phyloP scores from a whole-genome alignment of 1,284 basidiomycete species.

The Mycosarcoma mackinlayi region DNA sequence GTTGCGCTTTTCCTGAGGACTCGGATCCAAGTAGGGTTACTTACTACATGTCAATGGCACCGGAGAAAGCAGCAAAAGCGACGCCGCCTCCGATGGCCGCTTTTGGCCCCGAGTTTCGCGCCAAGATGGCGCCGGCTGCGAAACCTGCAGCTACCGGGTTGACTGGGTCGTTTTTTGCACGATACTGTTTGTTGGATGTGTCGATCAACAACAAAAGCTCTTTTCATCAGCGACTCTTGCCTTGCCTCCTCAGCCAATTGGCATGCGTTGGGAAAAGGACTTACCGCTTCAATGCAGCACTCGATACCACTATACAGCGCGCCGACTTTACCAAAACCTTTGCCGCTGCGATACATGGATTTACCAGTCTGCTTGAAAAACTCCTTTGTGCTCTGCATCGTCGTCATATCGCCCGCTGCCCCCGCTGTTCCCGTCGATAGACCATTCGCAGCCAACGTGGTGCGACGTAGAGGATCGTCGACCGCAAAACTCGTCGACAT shows the following conservation, averaged over 20 bases:
- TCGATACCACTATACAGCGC: conserved; percentile 92
- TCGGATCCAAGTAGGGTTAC: conserved; percentile 11
- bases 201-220: not conserved
- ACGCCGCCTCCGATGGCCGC: conserved; percentile 63
- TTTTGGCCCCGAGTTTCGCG: conserved; percentile 61
- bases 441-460: conserved; percentile 48
- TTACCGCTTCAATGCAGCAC: conserved; percentile 92
- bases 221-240: not conserved
- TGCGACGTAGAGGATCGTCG: conserved; percentile 79
- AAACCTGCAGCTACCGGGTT: conserved; percentile 64
- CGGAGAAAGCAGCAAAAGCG: conserved; percentile 66
- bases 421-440: conserved; percentile 8
- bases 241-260: too few species aligned
- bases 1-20: too few species aligned
- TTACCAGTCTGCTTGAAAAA: conserved; percentile 95
- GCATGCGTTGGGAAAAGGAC: too few species aligned
- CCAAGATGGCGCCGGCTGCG: conserved; percentile 62
- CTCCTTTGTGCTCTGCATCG: conserved; percentile 79
- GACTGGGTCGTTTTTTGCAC: conserved; percentile 65
- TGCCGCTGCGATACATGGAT: conserved; percentile 89
- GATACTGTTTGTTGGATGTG: conserved; percentile 60
- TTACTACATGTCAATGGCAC: conserved; percentile 65
- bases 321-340: conserved; percentile 94
- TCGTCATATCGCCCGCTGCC: conserved; percentile 35
- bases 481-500: conserved; percentile 96